A percentile compares a stretch with the other conserved stretches of the same genome.
phyloP scores from a whole-genome alignment of 495 filamentous ascomycete genomes.

The Podospora tetraspora region DNA sequence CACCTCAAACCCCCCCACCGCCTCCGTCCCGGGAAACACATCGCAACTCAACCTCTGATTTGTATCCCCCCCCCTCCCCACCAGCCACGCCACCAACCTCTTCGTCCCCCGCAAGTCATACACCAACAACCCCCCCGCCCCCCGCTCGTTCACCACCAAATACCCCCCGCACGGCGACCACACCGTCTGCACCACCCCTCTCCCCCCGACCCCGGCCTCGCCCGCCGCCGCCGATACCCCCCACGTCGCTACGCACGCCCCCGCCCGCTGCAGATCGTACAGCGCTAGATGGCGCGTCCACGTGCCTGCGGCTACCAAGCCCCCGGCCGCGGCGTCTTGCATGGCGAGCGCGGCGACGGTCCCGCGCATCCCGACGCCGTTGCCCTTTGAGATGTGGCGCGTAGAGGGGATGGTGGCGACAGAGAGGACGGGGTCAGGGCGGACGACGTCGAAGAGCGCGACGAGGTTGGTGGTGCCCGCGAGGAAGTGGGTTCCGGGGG shows the following conservation, averaged over 20 bases:
- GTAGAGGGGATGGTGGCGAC: conserved; percentile 74
- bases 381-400: conserved; percentile 61
- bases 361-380: conserved; percentile 77
- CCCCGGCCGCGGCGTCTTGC: conserved; percentile 21
- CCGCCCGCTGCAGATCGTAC: conserved; percentile 64
- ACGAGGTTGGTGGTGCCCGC: conserved; percentile 71
- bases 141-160: conserved; percentile 79
- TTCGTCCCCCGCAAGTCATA: conserved; percentile 79
- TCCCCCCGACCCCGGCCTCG: conserved; percentile 47
- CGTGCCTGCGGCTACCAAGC: conserved; percentile 76
- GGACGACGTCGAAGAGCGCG: conserved; percentile 66
- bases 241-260: conserved; percentile 65
- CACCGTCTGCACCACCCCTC: conserved; percentile 65
- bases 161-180: conserved; percentile 90
- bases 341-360: conserved; percentile 61
- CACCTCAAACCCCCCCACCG: conserved; percentile 57
- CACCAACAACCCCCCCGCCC: conserved; percentile 64
- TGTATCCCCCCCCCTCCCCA: conserved; percentile 62
- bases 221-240: conserved; percentile 39
- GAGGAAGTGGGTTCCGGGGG: conserved; percentile 57
- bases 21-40: conserved; percentile 45
- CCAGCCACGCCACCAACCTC: conserved; percentile 61
- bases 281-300: conserved; percentile 70
- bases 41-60: conserved; percentile 79
- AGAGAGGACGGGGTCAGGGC: conserved; percentile 49